A percentile compares a stretch with the other conserved stretches of the same genome.
These are phyloP conservation scores for Cladosporium austrohemisphaericum DNA, from an alignment of 2,329 filamentous ascomycete genomes.

Conservation along the genomic window DNA sequence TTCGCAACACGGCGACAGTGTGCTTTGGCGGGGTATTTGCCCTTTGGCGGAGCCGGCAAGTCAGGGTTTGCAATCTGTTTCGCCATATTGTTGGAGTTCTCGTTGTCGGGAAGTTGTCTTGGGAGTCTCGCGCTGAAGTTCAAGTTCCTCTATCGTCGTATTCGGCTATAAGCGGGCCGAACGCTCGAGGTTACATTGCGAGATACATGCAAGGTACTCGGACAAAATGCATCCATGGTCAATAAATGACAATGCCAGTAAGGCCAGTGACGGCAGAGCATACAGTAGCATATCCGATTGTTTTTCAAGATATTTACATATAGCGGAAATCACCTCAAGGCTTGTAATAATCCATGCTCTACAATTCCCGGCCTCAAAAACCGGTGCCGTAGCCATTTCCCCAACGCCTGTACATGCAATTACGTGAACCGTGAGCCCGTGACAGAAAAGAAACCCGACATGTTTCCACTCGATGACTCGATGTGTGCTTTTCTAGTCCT, in stretches of 20 bases:
- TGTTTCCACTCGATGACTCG: neutral
- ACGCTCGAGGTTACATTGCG: no score
- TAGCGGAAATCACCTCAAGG: neutral
- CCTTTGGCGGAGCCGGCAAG: slow-evolving; percentile 35
- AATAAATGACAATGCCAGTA: no score
- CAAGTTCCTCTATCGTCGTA: neutral
- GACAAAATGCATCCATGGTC: no score
- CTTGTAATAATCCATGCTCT: slow-evolving; percentile 6
- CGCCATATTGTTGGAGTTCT: slow-evolving; percentile 17
- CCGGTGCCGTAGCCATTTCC: slow-evolving; percentile 12
- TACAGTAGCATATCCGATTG: neutral
- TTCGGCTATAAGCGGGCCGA: neutral
- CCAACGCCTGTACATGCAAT: slow-evolving; percentile 9
- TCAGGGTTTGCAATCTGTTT: slow-evolving; percentile 34
- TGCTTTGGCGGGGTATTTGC: slow-evolving; percentile 75
- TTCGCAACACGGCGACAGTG: slow-evolving; percentile 82
- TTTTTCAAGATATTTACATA: slow-evolving; percentile 7
- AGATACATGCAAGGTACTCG: no score
- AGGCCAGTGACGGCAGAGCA: no score
- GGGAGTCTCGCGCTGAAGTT: neutral
- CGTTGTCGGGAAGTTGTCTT: slow-evolving; percentile 25
- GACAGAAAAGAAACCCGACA: neutral
- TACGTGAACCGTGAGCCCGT: neutral
- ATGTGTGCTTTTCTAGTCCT: slow-evolving; percentile 44
- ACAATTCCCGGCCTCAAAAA: slow-evolving; percentile 3